Base-by-base conservation (phyloP, 2,329 filamentous ascomycete species). In the Colletotrichum sublineola region DNA sequence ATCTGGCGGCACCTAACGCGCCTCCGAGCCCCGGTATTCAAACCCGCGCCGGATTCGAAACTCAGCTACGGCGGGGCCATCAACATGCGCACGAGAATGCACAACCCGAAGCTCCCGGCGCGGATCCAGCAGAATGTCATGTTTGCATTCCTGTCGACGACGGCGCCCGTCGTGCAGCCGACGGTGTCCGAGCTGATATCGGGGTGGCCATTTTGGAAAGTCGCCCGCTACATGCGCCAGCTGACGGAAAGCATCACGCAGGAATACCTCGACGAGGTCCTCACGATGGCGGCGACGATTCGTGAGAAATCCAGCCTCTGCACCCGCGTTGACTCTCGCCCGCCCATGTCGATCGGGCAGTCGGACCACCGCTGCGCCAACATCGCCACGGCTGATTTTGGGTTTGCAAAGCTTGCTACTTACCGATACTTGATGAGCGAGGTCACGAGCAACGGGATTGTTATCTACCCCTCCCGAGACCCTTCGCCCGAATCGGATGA, bases 1-100 rank as follows among this genome's bases (percentile, higher is more conserved):
- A 78, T 86, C 11, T 85, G 84, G 83, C 82, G 84, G 2, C 76
- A 76, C 4, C 67, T 85, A 0, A 78, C 82, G 2, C 77, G 79
- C 3, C 75, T 82, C 5, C 80, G 83, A 12, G 79, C 79, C 0
- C 76, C 77, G 0, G 36, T 82, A 1, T 84, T 81, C 74, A 78
- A 81, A 0, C 74, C 78, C 0, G 79, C 81, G 40, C 75, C 78
- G 8, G 70, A 74, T 0, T 72, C 73, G 2, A 78, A 75, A 1
- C 60, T 81, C 5, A 76, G 79, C 46, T 63, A 48, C n/a, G 18
- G 5, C 33, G 60, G 42, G 9, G 36, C 46, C 14, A 31, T 63
- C 14, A 33, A 63, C 14, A 52, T 63, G 60, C 60, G 60, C 12
- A 75, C 76, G 5, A 78, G 83, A 1, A 77, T 84, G 68, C 68